Base-by-base conservation (phyloP, 208 protist genomes). In the Trypanosoma cruzi region DNA sequence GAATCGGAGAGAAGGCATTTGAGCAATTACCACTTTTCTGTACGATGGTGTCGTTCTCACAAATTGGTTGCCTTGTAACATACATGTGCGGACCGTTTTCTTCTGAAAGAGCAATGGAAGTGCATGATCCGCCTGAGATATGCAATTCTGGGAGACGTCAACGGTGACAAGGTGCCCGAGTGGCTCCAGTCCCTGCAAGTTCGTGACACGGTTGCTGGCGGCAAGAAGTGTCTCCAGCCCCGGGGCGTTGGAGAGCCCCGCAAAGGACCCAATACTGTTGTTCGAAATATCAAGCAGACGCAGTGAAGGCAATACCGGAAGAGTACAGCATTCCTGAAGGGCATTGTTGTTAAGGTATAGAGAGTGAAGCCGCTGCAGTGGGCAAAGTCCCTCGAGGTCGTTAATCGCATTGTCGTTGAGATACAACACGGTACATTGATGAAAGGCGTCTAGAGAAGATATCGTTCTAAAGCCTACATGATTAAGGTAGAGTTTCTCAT, bases 401-500 rank as follows among this genome's bases (percentile, higher is more conserved):
- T 71, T 70, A 34, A 99, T 75, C 14, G 73, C 79, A 84, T 99
- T 98, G 70, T 95, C 81, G 59, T 96, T 85, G 44, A 98, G 80
- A 71, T 97, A 99, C 6, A 99, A 66, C 22, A 92, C 88, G 14
- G 71, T 88, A 60, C 92, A 89, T 40, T 83, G 84, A 18, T 80
- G 80, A 74, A 96, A 98, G 49, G 75, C 64, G 2, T 88, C 66
- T 16, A 98, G 73, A 32, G 70, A 84, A 44, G 53, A 69, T 20
- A 99, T 89, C 6, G 55, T 73, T 3, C 60, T 46, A 60, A 98
- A 94, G 42, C 93, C 82, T 29, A 89, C 52, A 77, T 95, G 95
- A 69, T 98, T 90, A 46, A 99, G 82, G 64, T 98, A 99, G 0
- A 98, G 70, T 59, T 85, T 95, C 56, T 98, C 89, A 68, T 99